Conservation (phyloP, 2,329 filamentous ascomycete genomes). For the Didymella keratinophila region DNA sequence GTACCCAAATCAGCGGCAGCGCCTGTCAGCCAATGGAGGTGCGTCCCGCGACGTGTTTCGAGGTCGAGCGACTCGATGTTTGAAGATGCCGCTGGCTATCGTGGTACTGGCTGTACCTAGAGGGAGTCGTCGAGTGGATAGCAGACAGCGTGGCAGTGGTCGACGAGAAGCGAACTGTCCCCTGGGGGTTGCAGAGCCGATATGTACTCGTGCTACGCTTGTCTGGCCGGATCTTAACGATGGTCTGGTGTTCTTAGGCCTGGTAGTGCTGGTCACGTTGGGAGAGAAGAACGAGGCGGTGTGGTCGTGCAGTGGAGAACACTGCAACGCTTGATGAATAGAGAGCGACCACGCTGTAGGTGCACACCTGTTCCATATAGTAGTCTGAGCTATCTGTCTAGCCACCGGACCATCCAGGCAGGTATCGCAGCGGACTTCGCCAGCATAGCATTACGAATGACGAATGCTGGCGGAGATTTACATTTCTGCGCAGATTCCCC, state of each 20-base stretch:
- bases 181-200: constrained; percentile 27
- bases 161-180: constrained; percentile 25
- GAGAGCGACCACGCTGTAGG: constrained; percentile 45
- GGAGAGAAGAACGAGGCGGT: constrained; percentile 42
- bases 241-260: constrained; percentile 34
- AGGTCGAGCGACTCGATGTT: constrained; percentile 38
- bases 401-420: constrained; percentile 27
- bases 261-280: constrained; percentile 42
- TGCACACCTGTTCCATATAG: constrained; percentile 65
- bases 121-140: constrained; percentile 18
- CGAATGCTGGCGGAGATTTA: constrained; percentile 31
- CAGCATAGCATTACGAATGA: constrained; percentile 39
- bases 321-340: constrained; percentile 37
- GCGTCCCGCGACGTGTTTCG: constrained; percentile 42
- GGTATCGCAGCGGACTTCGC: constrained; percentile 48
- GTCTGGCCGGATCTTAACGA: constrained; percentile 25
- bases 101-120: constrained; percentile 19
- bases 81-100: constrained; percentile 39
- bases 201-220: constrained; percentile 31
- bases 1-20: constrained; percentile 27
- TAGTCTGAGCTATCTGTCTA: constrained; percentile 60
- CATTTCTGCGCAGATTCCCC: constrained; percentile 32
- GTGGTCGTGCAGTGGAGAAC: constrained; percentile 38
- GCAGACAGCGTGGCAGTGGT: constrained; percentile 22
- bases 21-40: constrained; percentile 46